Evolutionary conservation across 2,329 filamentous ascomycete genomes (phyloP).

Genomic region (Fusarium pseudograminearum): DNA sequence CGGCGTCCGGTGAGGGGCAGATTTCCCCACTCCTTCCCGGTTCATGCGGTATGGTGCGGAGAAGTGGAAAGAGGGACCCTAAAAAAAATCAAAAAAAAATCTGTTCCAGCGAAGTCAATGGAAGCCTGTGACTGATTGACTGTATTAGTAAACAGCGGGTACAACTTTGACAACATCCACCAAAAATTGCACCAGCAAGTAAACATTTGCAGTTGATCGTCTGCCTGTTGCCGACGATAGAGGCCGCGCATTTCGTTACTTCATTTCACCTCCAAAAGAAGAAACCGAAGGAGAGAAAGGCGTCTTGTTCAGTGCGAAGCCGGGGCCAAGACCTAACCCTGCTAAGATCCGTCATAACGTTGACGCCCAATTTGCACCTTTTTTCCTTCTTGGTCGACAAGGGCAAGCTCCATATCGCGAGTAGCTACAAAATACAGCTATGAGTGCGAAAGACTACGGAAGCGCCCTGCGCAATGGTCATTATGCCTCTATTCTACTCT

Average conservation of each 20-base stretch:
- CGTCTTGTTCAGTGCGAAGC: slow-evolving; percentile 9
- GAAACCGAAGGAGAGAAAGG: neutral
- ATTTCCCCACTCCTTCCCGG: neutral
- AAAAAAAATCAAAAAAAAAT: slow-evolving; percentile 24
- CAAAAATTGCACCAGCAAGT: slow-evolving; percentile 22
- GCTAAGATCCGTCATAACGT: slow-evolving; percentile 23
- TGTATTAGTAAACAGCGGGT: slow-evolving; percentile 38
- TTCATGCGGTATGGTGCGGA: slow-evolving; percentile 28
- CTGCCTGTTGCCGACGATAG: neutral
- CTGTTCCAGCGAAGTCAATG: slow-evolving; percentile 22
- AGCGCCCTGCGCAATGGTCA: slow-evolving; percentile 43
- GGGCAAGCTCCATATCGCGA: neutral
- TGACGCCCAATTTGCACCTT: slow-evolving; percentile 26
- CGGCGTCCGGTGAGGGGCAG: slow-evolving; percentile 30
- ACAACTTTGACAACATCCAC: slow-evolving; percentile 37
- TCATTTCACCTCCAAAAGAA: neutral
- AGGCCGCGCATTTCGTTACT: neutral
- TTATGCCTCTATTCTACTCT: slow-evolving; percentile 44
- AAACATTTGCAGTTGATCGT: neutral
- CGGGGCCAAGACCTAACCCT: slow-evolving; percentile 43
- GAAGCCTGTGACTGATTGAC: slow-evolving; percentile 14
- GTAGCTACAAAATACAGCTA: slow-evolving; percentile 11
- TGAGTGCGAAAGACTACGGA: slow-evolving; percentile 24
- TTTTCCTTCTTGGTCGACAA: neutral
- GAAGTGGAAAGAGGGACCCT: slow-evolving; percentile 15